Conservation (phyloP, 768 basidiomycete species). For the Megacollybia marginata region DNA sequence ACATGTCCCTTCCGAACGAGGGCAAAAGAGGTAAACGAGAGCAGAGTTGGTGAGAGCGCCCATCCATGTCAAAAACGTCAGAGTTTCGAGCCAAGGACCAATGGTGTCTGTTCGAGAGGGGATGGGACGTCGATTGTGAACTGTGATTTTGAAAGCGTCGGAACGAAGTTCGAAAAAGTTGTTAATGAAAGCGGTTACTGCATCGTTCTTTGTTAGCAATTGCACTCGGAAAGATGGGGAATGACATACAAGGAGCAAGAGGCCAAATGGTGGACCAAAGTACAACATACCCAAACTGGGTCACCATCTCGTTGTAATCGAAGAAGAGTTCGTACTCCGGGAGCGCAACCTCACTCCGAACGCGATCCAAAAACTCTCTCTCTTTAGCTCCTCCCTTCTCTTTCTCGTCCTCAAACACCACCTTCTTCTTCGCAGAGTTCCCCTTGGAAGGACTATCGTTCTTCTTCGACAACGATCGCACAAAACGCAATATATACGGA, state of each 20-base stretch:
- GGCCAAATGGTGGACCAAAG: constrained; percentile 96
- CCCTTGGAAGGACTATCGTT: constrained; percentile 58
- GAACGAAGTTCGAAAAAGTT: constrained; percentile 88
- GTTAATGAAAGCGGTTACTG: constrained; percentile 81
- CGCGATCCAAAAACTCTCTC: constrained; percentile 73
- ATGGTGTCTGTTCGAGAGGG: constrained; percentile 84
- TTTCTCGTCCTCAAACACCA: constrained; percentile 5
- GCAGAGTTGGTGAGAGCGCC: constrained; percentile 83
- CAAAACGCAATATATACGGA: constrained; percentile 69
- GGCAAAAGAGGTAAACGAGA: constrained; percentile 84
- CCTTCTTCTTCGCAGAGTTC: constrained; percentile 29
- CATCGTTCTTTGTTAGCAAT: background rate
- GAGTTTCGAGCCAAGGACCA: constrained; percentile 87
- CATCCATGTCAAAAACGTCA: constrained; percentile 87
- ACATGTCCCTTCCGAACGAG: constrained; percentile 12
- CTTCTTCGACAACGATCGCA: constrained; percentile 38
- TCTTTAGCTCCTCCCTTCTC: constrained; percentile 50
- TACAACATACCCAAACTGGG: constrained; percentile 88
- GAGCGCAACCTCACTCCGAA: constrained; percentile 31
- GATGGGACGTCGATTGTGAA: constrained; percentile 76
- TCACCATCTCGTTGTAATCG: constrained; percentile 96
- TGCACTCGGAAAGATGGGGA: constrained; percentile 1
- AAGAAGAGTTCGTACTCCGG: constrained; percentile 63
- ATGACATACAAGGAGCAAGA: constrained; percentile 62
- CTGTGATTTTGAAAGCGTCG: constrained; percentile 92